Evolutionary conservation across 176 grass and related monocot species (phyloP), one percentile per base, ranked within the genome.

Genomic region (Bothriochloa decipiens): DNA sequence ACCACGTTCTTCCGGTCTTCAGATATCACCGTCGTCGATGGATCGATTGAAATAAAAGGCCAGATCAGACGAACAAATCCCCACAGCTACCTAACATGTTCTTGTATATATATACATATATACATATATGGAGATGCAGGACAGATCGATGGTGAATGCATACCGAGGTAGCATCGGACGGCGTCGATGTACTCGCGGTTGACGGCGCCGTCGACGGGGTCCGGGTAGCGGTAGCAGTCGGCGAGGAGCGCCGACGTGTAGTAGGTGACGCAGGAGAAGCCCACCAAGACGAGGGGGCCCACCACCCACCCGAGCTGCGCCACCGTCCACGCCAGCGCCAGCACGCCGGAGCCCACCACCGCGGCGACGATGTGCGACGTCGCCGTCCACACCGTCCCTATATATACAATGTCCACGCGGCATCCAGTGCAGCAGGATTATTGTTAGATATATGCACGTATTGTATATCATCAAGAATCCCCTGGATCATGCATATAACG

Each of bases 321-420:
- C 65, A 99, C 88, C 55, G 93, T 99, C 96, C 96, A 99, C 36
- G 96, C 88, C 23, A 99, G 90, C 11, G 96, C 96, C 0, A 99
- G 88, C 70, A 94, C 91, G 26, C 96, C 96, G 41, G 96, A 99
- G 6, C 93, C 96, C 11, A 96, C 88, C 77, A 99, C 91, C 32
- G 93, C 96, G 18, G 96, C 96, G 4, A 86, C 93, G 72, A 99
- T 99, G 87, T 99, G 96, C 4, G 91, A 82, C 49, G 91, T 90
- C 64, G 96, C 96, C 16, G 93, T 92, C 96, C 96, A 99, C 81
- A 99, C 87, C 9, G 96, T 99, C 78, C 96, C 96, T 99, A 82
- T 3, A 2, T 99, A 82, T 3, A 2, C n/a, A 4, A 36, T 62
- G 29, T 17, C 5, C 16, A 53, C 50, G 1, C 45, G 4, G 45